Conservation (phyloP, 2,329 filamentous ascomycete species). For the Xylaria sp. region DNA sequence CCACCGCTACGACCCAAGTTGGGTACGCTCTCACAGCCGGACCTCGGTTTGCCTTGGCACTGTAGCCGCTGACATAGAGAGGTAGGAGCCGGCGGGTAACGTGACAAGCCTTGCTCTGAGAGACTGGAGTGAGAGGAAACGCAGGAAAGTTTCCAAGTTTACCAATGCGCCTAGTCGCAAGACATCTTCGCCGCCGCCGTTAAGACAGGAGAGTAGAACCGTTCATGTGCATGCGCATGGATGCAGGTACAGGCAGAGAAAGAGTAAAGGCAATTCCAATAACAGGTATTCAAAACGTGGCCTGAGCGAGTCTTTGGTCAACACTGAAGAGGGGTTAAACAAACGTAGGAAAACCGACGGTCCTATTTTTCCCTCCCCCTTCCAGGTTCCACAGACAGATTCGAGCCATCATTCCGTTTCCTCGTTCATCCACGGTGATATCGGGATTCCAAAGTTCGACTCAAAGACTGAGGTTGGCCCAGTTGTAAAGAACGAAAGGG, state of each 20-base stretch:
- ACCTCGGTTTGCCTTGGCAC: no score
- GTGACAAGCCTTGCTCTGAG: conserved; percentile 24
- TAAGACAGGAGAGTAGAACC: conserved; percentile 12
- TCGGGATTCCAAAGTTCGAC: neutral
- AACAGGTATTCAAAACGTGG: conserved; percentile 4
- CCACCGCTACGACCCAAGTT: conserved; percentile 43
- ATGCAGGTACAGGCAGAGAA: conserved; percentile 2
- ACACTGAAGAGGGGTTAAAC: neutral
- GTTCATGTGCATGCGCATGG: conserved; percentile 9
- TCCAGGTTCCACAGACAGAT: neutral
- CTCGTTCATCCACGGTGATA: neutral
- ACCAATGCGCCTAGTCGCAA: conserved; percentile 7
- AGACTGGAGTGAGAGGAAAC: conserved; percentile 25
- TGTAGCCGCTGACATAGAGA: no score
- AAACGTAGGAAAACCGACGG: conserved; percentile 12
- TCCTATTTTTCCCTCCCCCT: neutral
- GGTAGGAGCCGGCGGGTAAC: conserved; percentile 28
- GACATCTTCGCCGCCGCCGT: conserved; percentile 3
- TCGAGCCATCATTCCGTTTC: neutral
- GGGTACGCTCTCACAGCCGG: conserved; percentile 38
- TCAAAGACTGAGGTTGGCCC: neutral
- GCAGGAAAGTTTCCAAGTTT: conserved; percentile 3
- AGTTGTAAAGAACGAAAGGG: neutral
- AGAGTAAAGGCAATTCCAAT: neutral
- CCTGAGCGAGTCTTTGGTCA: neutral